Evolutionary conservation across 176 grass and related monocot genomes (phyloP), one percentile per base, ranked within the genome.

Genomic region (Typha latifolia): DNA sequence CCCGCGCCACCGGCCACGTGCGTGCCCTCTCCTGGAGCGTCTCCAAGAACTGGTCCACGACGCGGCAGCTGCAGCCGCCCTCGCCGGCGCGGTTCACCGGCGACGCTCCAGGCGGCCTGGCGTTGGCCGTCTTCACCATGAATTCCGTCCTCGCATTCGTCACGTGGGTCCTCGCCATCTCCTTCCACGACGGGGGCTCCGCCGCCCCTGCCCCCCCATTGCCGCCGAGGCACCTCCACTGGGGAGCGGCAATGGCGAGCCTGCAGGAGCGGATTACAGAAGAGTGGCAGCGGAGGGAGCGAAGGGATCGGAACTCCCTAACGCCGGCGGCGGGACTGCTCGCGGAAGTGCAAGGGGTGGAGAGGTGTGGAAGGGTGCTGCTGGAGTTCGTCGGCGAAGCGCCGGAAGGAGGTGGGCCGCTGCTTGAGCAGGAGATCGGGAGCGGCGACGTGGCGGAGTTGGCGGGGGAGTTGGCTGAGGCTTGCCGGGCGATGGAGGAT

Each of bases 91-190:
- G 73, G 1, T 23, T 66, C 23, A 43, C 64, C 0, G 29, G 66
- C 7, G 75, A 72, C 22, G 77, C 77, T 0, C 83, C 73, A 0
- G 67, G 84, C 62, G 86, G 89, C 0, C 74, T 93, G 3, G 89
- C 85, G 1, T 69, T 87, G 10, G 94, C 94, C 0, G 67, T 99
- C 47, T 93, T 93, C 78, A 92, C 94, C 51, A 93, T 99, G 94
- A 93, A 86, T 63, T 93, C 89, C 2, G 69, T 90, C 3, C 89
- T 99, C 4, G 86, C 77, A 9, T 93, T 99, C 68, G 62, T 81
- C 61, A 90, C 79, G 84, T 99, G 94, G 94, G 83, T 69, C 20
- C 74, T 99, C 3, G 84, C 77, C 2, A 84, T 81, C 12, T 86
- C 89, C n/a, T 79, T 99, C 63, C 89, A 86, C 21, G 86, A 79